phyloP scores from a whole-genome alignment of 371 early-diverging fungal genomes.

The Mortierella sp. region DNA sequence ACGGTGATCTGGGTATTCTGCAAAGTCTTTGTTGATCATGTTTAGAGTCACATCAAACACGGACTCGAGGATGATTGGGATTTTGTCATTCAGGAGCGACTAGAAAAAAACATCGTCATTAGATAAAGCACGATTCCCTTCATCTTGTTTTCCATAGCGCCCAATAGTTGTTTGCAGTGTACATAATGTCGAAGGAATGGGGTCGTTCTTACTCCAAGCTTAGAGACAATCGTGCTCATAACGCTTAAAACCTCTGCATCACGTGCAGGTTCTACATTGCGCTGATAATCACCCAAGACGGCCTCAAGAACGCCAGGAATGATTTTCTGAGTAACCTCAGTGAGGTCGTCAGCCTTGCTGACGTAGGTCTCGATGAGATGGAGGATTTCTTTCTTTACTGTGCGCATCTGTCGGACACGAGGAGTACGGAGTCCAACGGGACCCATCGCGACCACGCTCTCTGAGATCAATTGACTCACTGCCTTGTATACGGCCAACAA shows the following conservation, averaged over 20 bases:
- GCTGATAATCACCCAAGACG: slow-evolving; percentile 89
- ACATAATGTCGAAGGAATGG: slow-evolving; percentile 26
- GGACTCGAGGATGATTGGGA: slow-evolving; percentile 88
- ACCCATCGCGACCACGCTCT: slow-evolving; percentile 80
- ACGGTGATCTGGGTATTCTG: slow-evolving; percentile 97
- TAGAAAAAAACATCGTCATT: slow-evolving; percentile 18
- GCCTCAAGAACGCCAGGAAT: slow-evolving; percentile 94
- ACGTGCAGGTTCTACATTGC: slow-evolving; percentile 87
- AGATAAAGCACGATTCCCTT: no score
- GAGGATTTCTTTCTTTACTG: slow-evolving; percentile 96
- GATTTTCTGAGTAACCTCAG: slow-evolving; percentile 80
- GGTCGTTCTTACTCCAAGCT: slow-evolving; percentile 73
- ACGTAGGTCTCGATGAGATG: slow-evolving; percentile 91
- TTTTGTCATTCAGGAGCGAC: slow-evolving; percentile 82
- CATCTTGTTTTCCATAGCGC: no score
- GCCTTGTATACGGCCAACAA: slow-evolving; percentile 93
- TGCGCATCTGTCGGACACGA: slow-evolving; percentile 89
- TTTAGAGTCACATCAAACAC: slow-evolving; percentile 96
- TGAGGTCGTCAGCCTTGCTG: slow-evolving; percentile 82
- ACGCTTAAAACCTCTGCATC: slow-evolving; percentile 96
- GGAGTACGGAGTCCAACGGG: slow-evolving; percentile 92
- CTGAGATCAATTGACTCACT: slow-evolving; percentile 87
- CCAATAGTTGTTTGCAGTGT: background rate
- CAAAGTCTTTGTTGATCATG: slow-evolving; percentile 98
- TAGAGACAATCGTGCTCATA: slow-evolving; percentile 85